Conservation (phyloP, 1,139 yeast species). For the Trichomonascaceae sp. region DNA sequence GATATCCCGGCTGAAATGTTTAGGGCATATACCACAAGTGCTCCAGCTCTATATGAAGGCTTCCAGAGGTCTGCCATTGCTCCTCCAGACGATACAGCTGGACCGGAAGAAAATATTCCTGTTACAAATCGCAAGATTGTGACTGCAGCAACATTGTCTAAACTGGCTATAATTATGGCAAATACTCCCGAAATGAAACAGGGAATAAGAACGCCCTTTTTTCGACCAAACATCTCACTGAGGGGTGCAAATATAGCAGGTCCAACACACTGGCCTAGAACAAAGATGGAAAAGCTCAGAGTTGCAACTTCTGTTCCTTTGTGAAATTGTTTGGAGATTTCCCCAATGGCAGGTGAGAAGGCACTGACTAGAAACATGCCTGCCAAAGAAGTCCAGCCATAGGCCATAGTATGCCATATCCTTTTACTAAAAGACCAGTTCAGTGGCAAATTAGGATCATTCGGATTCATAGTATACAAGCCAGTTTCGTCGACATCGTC, state of each 20-base stretch:
- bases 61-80: constrained; percentile 64
- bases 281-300: constrained; percentile 60
- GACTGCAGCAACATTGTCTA: constrained; percentile 50
- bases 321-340: constrained; percentile 42
- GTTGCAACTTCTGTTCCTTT: constrained; percentile 57
- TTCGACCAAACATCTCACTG: constrained; percentile 72
- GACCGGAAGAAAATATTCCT: constrained; percentile 70
- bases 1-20: constrained; percentile 73
- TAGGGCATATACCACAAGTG: constrained; percentile 61
- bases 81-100: constrained; percentile 75
- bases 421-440: constrained; percentile 37
- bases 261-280: constrained; percentile 70
- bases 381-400: constrained; percentile 39
- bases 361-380: constrained; percentile 42
- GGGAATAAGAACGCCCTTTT: constrained; percentile 59
- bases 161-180: constrained; percentile 26
- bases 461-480: not conserved
- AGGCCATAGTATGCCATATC: constrained; percentile 35
- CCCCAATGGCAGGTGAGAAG: constrained; percentile 40
- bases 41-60: constrained; percentile 59
- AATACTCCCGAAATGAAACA: constrained; percentile 45
- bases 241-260: constrained; percentile 76
- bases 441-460: constrained; percentile 26
- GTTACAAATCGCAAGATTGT: constrained; percentile 62
- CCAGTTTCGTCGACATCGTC: not conserved